These are phyloP conservation scores for Chenopodium quinoa DNA, from an alignment of 148 eudicot genomes.

Conservation along the genomic window DNA sequence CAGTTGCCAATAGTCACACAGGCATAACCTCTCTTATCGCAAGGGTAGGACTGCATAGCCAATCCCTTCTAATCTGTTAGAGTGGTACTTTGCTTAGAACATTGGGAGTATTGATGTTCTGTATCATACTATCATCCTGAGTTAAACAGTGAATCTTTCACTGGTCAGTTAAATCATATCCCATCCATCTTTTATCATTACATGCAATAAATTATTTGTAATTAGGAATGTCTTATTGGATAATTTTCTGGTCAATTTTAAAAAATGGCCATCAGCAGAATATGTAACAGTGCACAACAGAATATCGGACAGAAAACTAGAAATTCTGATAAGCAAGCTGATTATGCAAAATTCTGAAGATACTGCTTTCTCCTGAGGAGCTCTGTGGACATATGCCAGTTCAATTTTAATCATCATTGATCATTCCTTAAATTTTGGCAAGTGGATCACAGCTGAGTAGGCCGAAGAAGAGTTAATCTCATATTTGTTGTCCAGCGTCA, in stretches of 20 bases:
- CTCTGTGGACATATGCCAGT: background rate
- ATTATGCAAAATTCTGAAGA: background rate
- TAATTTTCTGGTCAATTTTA: background rate
- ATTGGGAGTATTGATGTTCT: too few species aligned
- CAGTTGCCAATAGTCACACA: background rate
- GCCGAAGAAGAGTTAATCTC: background rate
- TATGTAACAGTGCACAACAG: constrained; percentile 1
- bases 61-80: too few species aligned
- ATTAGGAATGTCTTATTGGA: background rate
- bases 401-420: constrained; percentile 2
- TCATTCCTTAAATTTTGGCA: background rate
- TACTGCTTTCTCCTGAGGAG: background rate
- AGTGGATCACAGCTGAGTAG: constrained; percentile 5
- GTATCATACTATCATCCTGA: background rate
- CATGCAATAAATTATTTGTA: background rate
- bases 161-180: background rate
- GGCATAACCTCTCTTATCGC: background rate
- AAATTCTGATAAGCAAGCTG: constrained; percentile 3
- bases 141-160: background rate
- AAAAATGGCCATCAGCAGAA: background rate
- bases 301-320: background rate
- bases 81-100: too few species aligned
- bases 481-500: background rate
- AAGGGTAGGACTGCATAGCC: too few species aligned
- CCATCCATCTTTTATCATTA: constrained; percentile 1